Percentiles rank a stretch among this genome's conserved stretches.
Evolutionary conservation across 352 stramenopile genomes (phyloP).

Genomic region (Albugo laibachii): DNA sequence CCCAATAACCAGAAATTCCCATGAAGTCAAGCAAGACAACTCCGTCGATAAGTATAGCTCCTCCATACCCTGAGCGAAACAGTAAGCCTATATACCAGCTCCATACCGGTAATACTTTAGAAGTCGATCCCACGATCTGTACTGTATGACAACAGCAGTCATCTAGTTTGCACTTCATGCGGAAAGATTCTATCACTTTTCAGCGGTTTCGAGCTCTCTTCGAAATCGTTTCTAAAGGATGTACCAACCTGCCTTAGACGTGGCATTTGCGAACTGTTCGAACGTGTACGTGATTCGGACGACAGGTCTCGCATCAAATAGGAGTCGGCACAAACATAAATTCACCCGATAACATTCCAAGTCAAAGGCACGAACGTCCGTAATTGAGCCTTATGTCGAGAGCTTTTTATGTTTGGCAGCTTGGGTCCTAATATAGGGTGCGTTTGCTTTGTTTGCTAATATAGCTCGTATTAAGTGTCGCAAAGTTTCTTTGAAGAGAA

Average conservation of each 20-base stretch:
- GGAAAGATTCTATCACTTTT: slow-evolving; percentile 37
- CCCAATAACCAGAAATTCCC: slow-evolving; percentile 20
- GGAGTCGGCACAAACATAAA: not conserved
- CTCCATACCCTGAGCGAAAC: slow-evolving; percentile 25
- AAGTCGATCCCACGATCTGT: slow-evolving; percentile 22
- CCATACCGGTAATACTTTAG: slow-evolving; percentile 14
- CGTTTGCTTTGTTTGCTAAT: not conserved
- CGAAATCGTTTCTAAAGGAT: slow-evolving; percentile 22
- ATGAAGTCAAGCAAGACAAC: slow-evolving; percentile 24
- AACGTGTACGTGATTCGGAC: slow-evolving; percentile 24
- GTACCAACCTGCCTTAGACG: slow-evolving; percentile 19
- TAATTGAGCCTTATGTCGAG: slow-evolving; percentile 27
- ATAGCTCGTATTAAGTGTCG: not conserved
- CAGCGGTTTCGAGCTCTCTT: slow-evolving; percentile 12
- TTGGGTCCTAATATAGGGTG: slow-evolving; percentile 16
- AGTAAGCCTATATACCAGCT: slow-evolving; percentile 34
- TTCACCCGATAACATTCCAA: not conserved
- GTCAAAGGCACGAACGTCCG: slow-evolving; percentile 11
- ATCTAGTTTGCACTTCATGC: slow-evolving; percentile 19
- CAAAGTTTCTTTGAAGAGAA: not conserved
- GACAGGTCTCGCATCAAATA: slow-evolving; percentile 10
- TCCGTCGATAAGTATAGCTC: slow-evolving; percentile 22
- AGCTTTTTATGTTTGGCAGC: slow-evolving; percentile 31
- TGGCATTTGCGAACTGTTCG: slow-evolving; percentile 12
- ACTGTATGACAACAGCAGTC: slow-evolving; percentile 23